Evolutionary conservation across 192 early-diverging fungal genomes (phyloP), one percentile per base, ranked within the genome.

Genomic region (Entomortierella parvispora): DNA sequence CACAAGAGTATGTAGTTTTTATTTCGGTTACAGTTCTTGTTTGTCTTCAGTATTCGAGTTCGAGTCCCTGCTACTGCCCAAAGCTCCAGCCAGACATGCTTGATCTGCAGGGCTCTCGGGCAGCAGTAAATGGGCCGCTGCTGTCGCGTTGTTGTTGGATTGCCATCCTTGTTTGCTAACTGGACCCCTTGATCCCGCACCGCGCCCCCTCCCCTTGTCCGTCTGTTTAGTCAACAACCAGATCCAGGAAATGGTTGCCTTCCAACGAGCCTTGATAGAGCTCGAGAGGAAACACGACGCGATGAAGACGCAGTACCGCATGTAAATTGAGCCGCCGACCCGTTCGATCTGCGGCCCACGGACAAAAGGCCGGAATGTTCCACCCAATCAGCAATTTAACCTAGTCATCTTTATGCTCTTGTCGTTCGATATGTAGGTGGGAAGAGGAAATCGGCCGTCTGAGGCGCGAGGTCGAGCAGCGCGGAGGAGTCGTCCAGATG

Each of bases 371-470:
- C 5, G 23, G 25, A 53, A 53, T n/a, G n/a, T n/a, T n/a, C n/a
- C n/a, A n/a, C n/a, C n/a, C n/a, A 18, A 43, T 43, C 31, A 15
- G 12, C 43, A 15, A 18, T 32, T 8, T 3, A 31, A 23, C 33
- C 32, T 45, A 15, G 3, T n/a, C n/a, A n/a, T n/a, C n/a, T n/a
- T n/a, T n/a, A n/a, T n/a, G n/a, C n/a, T n/a, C n/a, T n/a, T n/a
- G n/a, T n/a, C n/a, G n/a, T n/a, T n/a, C n/a, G n/a, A n/a, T n/a
- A n/a, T n/a, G n/a, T 67, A 89, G 87, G 45, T 89, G 83, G 70
- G 96, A 98, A 70, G 93, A 95, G 52, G 95, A 98, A 62, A 90
- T 97, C 55, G 80, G 80, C 42, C 86, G 90, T 33, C 80, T 97
- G 59, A 88, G 93, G 25, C 88, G 90, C 25, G 93, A 98, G 54